Evolutionary conservation across 2,329 filamentous ascomycete species (phyloP).

Genomic region (Fusarium pseudoanthophilum): DNA sequence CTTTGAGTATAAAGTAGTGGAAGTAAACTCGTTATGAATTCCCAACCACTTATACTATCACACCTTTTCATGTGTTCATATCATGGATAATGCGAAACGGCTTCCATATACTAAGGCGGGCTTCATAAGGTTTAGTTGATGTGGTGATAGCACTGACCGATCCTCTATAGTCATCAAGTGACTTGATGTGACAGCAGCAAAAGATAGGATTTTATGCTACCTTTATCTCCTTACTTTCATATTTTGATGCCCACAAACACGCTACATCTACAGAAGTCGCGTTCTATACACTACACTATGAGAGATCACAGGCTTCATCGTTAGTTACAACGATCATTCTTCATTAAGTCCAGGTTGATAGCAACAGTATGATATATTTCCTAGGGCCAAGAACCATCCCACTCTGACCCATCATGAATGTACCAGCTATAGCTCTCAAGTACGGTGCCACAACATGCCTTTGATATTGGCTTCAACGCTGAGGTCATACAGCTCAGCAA

Average conservation of each 20-base stretch:
- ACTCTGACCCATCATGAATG: not conserved
- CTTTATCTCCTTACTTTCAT: not conserved
- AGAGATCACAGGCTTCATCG: not conserved
- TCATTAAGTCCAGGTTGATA: not conserved
- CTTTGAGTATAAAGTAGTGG: constrained; percentile 8
- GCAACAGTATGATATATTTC: not conserved
- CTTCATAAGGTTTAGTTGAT: not conserved
- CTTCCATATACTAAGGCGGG: not conserved
- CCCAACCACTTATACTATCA: constrained; percentile 9
- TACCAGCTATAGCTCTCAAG: not conserved
- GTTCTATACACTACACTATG: not conserved
- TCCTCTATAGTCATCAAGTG: not conserved
- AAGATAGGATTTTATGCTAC: not conserved
- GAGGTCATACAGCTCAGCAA: not conserved
- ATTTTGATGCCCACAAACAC: not conserved
- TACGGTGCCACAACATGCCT: not conserved
- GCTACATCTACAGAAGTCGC: not conserved
- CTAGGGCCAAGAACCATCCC: no score
- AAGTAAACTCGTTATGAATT: constrained; percentile 25
- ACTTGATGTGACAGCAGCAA: not conserved
- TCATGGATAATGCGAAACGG: no score
- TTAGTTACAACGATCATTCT: not conserved
- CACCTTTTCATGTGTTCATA: not conserved
- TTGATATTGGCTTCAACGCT: no score
- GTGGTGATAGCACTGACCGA: not conserved